Evolutionary conservation across 805 yeast genomes (phyloP).

Genomic region (Teunomyces tritomae): DNA sequence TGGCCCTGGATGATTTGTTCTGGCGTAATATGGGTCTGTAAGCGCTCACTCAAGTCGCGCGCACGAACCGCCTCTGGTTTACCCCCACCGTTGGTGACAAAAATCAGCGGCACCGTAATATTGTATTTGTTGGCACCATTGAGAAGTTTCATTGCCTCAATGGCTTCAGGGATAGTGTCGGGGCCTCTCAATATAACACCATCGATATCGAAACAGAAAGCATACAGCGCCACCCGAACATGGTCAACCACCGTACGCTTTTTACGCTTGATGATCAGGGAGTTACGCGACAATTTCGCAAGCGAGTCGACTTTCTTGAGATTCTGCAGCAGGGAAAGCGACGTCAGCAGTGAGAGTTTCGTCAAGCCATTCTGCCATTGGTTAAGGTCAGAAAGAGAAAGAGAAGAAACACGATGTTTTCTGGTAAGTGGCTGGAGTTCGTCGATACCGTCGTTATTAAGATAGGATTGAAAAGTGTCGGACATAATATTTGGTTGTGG

Average conservation of each 20-base stretch:
- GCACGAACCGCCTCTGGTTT: constrained; percentile 75
- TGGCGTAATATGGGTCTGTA: constrained; percentile 59
- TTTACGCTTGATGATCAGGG: constrained; percentile 44
- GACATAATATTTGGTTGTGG: not conserved
- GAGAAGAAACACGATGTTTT: constrained; percentile 60
- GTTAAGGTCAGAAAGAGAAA: constrained; percentile 61
- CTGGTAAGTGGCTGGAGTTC: constrained; percentile 59
- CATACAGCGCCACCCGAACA: constrained; percentile 72
- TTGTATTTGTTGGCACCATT: constrained; percentile 77
- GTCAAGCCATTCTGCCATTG: constrained; percentile 59
- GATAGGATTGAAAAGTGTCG: constrained; percentile 43
- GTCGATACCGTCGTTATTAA: constrained; percentile 74
- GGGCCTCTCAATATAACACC: constrained; percentile 89
- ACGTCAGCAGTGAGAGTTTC: constrained; percentile 35
- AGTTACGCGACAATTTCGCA: constrained; percentile 46
- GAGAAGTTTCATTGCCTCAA: constrained; percentile 65
- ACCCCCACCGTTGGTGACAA: constrained; percentile 93
- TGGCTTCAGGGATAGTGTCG: constrained; percentile 77
- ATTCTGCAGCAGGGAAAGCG: constrained; percentile 33
- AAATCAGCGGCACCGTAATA: constrained; percentile 77
- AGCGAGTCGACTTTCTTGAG: constrained; percentile 43
- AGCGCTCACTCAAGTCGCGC: constrained; percentile 60
- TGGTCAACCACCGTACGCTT: constrained; percentile 61
- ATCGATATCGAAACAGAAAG: constrained; percentile 91
- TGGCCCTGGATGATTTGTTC: constrained; percentile 91